Base-by-base conservation (phyloP, 371 early-diverging fungal genomes). In the Thermomucor indicae-seudaticae region DNA sequence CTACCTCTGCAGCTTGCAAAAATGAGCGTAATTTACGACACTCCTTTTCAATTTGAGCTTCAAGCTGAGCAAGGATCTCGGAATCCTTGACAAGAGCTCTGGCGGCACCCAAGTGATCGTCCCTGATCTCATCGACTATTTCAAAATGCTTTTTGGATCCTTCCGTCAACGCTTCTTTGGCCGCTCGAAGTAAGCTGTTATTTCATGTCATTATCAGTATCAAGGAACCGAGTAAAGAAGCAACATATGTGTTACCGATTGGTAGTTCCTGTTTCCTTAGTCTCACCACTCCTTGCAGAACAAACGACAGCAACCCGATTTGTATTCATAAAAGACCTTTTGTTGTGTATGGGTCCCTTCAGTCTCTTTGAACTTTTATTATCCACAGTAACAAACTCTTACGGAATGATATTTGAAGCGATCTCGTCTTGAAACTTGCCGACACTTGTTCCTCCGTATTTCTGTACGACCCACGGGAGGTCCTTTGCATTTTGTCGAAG, bases 1-100 rank as follows among this genome's bases (percentile, higher is more conserved):
- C 49, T 68, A 91, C 95, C 78, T 92, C 90, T 22, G 94, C 93
- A 4, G 98, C 98, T 22, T 89, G 79, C 64, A 98, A 75, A 64
- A 97, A 95, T 5, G 82, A 80, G 46, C 81, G 68, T 27, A 98
- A 79, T 23, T 81, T 81, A 29, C 72, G 61, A 60, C 95, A 96
- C 49, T 92, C 94, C 22, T 79, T 78, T 14, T 76, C 72, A 32
- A 98, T 60, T 34, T 80, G 77, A 6, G 57, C 43, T 31, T 78
- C 74, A 10, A 85, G 72, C 4, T 67, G 56, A 30, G 57, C 57
- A 22, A 84, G 65, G 39, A 85, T 79, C 20, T 64, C 72, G 6
- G 68, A 58, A 44, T 82, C 66, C 12, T 60, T 45, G 38, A 88
- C 81, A 49, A 77, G 66, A 25, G 74, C 67, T 37, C 70, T 50